Percentiles rank a stretch among this genome's conserved stretches.
Conservation (phyloP, 2,329 filamentous ascomycete genomes). For the Phyllosticta citriasiana region DNA sequence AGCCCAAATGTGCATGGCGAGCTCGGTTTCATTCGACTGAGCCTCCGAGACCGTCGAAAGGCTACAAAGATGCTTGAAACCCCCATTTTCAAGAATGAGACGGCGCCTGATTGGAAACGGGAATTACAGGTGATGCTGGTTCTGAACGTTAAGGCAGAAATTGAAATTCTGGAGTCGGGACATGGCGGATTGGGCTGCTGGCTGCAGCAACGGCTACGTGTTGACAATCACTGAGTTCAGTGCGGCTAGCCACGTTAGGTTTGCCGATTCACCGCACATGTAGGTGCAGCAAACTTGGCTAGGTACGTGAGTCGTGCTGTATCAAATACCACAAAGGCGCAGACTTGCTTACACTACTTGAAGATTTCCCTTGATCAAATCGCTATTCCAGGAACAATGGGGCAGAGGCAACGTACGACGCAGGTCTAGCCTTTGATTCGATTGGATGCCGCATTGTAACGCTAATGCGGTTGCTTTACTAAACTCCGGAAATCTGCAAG, state of each 20-base stretch:
- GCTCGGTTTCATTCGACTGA: slow-evolving; percentile 42
- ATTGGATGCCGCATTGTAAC: neutral
- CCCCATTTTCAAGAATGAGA: slow-evolving; percentile 21
- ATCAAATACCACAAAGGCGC: neutral
- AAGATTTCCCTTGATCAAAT: neutral
- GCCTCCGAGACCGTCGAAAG: slow-evolving; percentile 46
- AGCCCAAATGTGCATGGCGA: slow-evolving; percentile 17
- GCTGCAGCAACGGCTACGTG: slow-evolving; percentile 2
- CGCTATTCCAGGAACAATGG: neutral
- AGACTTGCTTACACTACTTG: neutral
- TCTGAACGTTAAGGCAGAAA: slow-evolving; percentile 66
- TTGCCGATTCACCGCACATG: neutral
- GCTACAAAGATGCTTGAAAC: slow-evolving; percentile 45
- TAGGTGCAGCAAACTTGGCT: neutral
- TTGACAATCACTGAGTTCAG: neutral
- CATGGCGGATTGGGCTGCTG: slow-evolving; percentile 23
- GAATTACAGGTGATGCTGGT: slow-evolving; percentile 66
- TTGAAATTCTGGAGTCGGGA: slow-evolving; percentile 54
- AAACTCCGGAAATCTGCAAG: neutral
- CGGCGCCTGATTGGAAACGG: slow-evolving; percentile 33
- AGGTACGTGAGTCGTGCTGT: neutral
- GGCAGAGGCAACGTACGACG: neutral
- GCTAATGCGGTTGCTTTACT: neutral
- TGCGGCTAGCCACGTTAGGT: neutral
- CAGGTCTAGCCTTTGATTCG: neutral